These are phyloP conservation scores for Neofusicoccum laricinum DNA, from an alignment of 2,329 filamentous ascomycete species.

Conservation along the genomic window DNA sequence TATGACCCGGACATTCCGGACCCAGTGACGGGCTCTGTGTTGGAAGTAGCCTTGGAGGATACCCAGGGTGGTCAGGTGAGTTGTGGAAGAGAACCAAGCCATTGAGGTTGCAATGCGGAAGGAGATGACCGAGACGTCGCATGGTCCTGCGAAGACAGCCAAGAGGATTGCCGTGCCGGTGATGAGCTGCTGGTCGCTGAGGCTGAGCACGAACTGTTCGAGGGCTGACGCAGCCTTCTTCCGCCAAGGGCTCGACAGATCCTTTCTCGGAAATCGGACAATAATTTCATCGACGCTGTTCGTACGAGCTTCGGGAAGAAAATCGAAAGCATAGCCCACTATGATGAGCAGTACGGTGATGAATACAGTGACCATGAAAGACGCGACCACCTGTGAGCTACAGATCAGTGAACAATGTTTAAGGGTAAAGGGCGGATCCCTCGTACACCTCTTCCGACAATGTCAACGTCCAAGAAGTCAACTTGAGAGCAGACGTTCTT, in stretches of 20 bases:
- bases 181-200: constrained; percentile 26
- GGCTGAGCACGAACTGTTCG: constrained; percentile 25
- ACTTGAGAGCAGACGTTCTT: neutral
- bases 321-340: neutral
- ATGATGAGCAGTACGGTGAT: neutral
- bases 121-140: constrained; percentile 25
- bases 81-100: constrained; percentile 27
- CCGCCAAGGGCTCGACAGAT: no score
- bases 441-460: neutral
- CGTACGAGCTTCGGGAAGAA: neutral
- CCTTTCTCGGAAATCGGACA: neutral
- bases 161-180: constrained; percentile 25
- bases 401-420: neutral
- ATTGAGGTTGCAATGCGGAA: constrained; percentile 19
- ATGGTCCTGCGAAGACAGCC: constrained; percentile 22
- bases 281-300: neutral
- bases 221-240: constrained; percentile 17
- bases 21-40: neutral
- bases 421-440: neutral
- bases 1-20: neutral
- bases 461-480: neutral
- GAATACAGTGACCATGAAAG: neutral
- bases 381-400: neutral
- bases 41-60: constrained; percentile 21
- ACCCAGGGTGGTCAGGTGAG: constrained; percentile 22